phyloP scores from a whole-genome alignment of 2,329 filamentous ascomycete species.

The Rhynchosporium agropyri region DNA sequence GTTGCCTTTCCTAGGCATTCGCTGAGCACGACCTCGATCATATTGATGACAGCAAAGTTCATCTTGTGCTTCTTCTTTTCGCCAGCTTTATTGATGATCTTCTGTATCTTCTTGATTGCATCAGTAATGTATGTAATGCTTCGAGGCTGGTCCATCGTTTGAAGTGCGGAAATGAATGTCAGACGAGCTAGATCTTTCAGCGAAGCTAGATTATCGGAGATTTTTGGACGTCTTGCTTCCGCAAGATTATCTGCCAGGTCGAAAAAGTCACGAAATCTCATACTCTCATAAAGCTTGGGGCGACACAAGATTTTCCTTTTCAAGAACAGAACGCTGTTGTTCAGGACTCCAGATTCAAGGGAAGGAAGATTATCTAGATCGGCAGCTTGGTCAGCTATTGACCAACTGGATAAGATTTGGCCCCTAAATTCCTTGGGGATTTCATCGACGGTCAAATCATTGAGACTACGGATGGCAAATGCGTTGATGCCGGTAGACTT shows the following conservation, averaged over 20 bases:
- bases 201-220: slow-evolving; percentile 26
- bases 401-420: slow-evolving; percentile 45
- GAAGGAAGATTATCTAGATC: slow-evolving; percentile 13
- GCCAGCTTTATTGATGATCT: slow-evolving; percentile 29
- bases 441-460: slow-evolving; percentile 42
- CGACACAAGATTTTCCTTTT: slow-evolving; percentile 53
- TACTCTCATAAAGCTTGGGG: slow-evolving; percentile 53
- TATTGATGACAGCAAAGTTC: slow-evolving; percentile 32
- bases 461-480: slow-evolving; percentile 37
- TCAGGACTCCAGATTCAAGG: slow-evolving; percentile 14
- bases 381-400: slow-evolving; percentile 13
- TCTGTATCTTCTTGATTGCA: slow-evolving; percentile 34
- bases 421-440: slow-evolving; percentile 51
- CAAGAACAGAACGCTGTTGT: slow-evolving; percentile 47
- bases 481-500: slow-evolving; percentile 29
- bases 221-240: slow-evolving; percentile 16
- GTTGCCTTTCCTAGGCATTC: slow-evolving; percentile 28
- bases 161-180: slow-evolving; percentile 27
- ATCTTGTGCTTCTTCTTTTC: slow-evolving; percentile 33
- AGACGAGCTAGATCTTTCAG: slow-evolving; percentile 37
- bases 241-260: slow-evolving; percentile 38
- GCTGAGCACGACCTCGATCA: slow-evolving; percentile 32
- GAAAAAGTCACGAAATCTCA: slow-evolving; percentile 46
- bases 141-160: slow-evolving; percentile 34
- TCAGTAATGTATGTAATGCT: slow-evolving; percentile 35